These are phyloP conservation scores for Penicillium atrosanguineum DNA, from an alignment of 495 filamentous ascomycete species.

Conservation along the genomic window DNA sequence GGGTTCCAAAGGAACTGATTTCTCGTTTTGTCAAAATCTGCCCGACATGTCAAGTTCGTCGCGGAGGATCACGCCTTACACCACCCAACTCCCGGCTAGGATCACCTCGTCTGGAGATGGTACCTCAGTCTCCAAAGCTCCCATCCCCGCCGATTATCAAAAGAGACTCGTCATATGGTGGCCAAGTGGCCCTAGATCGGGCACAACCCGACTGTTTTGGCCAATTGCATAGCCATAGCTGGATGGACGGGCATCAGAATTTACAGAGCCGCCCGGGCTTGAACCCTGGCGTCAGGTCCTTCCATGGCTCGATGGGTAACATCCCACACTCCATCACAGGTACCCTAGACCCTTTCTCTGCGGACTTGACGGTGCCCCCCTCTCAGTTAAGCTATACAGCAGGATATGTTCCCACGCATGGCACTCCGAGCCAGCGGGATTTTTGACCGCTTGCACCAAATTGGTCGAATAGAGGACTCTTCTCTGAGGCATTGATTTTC, in stretches of 20 bases:
- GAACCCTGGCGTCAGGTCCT: constrained; percentile 24
- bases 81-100: constrained; percentile 44
- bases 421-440: constrained; percentile 25
- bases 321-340: constrained; percentile 29
- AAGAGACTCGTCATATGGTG: constrained; percentile 35
- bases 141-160: constrained; percentile 38
- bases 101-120: constrained; percentile 39
- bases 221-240: constrained; percentile 28
- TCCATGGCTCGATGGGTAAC: constrained; percentile 22
- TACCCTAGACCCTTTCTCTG: constrained; percentile 31
- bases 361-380: constrained; percentile 32
- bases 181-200: constrained; percentile 26
- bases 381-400: constrained; percentile 34
- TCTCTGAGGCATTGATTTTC: not conserved
- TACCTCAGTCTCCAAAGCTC: constrained; percentile 41
- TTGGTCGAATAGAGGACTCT: not conserved
- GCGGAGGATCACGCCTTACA: constrained; percentile 43
- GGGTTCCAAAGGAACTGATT: constrained; percentile 59
- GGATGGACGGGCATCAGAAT: constrained; percentile 28
- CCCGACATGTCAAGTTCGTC: constrained; percentile 49
- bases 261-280: constrained; percentile 23
- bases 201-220: constrained; percentile 34
- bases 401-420: constrained; percentile 34
- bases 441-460: constrained; percentile 16
- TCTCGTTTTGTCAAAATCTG: constrained; percentile 58